Evolutionary conservation across 106 monocot genomes (phyloP).

Genomic region (Dactylorhiza incarnata): DNA sequence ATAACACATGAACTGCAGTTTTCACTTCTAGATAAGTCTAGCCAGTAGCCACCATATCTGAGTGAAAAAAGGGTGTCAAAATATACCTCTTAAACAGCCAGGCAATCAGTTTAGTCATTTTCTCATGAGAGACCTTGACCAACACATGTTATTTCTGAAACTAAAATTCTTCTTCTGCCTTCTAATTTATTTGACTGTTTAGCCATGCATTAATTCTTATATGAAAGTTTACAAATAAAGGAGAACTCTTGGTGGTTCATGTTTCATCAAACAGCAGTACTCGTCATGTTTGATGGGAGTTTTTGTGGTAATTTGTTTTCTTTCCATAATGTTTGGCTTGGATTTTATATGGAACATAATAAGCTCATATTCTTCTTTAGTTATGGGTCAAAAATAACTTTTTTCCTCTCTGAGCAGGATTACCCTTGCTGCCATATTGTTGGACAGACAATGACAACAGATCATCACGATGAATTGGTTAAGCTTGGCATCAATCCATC

Average conservation of each 20-base stretch:
- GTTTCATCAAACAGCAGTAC: not conserved
- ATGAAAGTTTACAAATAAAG: not conserved
- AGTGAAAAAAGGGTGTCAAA: no score
- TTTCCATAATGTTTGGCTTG: not conserved
- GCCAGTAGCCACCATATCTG: no score
- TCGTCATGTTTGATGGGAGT: not conserved
- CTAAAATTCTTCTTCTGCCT: not conserved
- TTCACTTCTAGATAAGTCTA: no score
- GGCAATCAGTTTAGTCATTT: no score
- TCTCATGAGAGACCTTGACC: not conserved
- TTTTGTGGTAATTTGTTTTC: not conserved
- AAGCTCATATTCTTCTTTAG: not conserved
- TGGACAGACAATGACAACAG: slow-evolving; percentile 75
- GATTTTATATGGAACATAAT: not conserved
- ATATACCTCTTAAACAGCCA: no score
- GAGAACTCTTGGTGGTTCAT: not conserved
- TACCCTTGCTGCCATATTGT: slow-evolving; percentile 53
- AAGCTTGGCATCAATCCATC: slow-evolving; percentile 57
- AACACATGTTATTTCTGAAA: not conserved
- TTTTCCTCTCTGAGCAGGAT: slow-evolving; percentile 27
- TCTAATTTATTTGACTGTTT: not conserved
- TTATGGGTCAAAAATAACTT: not conserved
- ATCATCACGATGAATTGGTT: slow-evolving; percentile 76
- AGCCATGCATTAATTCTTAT: not conserved
- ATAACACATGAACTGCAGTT: no score